Base-by-base conservation (phyloP, 805 yeast species). In the Yamadazyma kitorensis region DNA sequence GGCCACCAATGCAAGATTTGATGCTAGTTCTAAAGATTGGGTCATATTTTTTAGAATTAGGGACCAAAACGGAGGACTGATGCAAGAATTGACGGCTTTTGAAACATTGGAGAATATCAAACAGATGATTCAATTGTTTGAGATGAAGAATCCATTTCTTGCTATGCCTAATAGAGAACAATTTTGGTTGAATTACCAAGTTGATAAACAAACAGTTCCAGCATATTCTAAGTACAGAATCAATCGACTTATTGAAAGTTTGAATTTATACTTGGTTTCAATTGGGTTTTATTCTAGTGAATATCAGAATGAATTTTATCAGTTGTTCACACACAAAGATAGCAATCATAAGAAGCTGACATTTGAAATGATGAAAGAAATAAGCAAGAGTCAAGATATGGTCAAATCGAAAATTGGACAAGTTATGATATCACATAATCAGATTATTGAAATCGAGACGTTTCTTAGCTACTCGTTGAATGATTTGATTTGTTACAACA, bases 191-290 rank as follows among this genome's bases (percentile, higher is more conserved):
- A 59, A 58, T 45, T 51, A 51, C 13, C 66, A 61, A 2, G 12
- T 52, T 2, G 55, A 52, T 5, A 51, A 43, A 10, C 26, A 56
- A 3, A 48, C 52, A 2, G 45, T 51, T 4, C 61, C 67, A 3
- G 44, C 49, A 12, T 64, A 58, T 43, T 68, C 66, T 41, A 78
- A 78, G 43, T 49, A 67, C 27, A 64, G 68, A 29, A 44, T 74
- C 22, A 78, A 78, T 43, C 61, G 72, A 21, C 54, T 75, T 22
- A 51, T 78, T 14, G 65, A 69, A 23, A 57, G 62, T 22, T 42
- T 81, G 22, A 81, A 81, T 43, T 43, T 70, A 6, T 58, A 79
- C 22, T 49, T 83, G 10, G 55, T 66, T 13, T 52, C 65, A n/a
- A 41, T 79, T 4, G 39, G 58, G 5, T 52, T 59, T 27, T 54